Percentiles rank a stretch among this genome's conserved stretches.
Evolutionary conservation across 306 rosid genomes (phyloP).

Genomic region (Lupinus albus): DNA sequence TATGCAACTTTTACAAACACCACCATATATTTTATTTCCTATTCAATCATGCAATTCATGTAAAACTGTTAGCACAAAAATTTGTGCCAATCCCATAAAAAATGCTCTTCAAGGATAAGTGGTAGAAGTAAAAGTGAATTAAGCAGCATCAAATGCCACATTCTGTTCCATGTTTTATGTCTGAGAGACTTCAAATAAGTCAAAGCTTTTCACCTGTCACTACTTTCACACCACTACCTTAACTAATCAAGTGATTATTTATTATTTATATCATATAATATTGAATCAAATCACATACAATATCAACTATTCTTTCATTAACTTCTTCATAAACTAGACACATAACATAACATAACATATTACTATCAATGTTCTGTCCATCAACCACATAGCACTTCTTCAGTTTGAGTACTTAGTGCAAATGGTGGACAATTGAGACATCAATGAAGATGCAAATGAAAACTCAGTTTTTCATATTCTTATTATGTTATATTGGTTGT

Average conservation of each 20-base stretch:
- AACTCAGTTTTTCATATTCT: conserved; percentile 53
- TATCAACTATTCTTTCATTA: conserved; percentile 50
- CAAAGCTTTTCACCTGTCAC: conserved; percentile 65
- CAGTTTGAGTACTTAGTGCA: conserved; percentile 40
- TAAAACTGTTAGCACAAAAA: too few relatives aligned
- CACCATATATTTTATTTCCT: too few relatives aligned
- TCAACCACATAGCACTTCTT: conserved; percentile 30
- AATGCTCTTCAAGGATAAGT: too few relatives aligned
- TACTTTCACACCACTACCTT: conserved; percentile 46
- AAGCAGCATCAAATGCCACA: conserved; percentile 47
- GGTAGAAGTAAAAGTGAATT: conserved; percentile 38
- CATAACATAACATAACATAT: too few relatives aligned
- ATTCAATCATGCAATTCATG: too few relatives aligned
- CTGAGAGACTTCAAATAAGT: conserved; percentile 72
- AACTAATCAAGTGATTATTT: conserved; percentile 46
- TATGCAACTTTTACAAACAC: too few relatives aligned
- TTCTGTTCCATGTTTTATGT: conserved; percentile 90
- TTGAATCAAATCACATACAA: conserved; percentile 43
- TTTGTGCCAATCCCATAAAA: too few relatives aligned
- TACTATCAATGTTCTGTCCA: conserved; percentile 15
- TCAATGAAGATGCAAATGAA: conserved; percentile 48
- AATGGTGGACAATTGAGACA: conserved; percentile 57
- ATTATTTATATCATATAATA: conserved; percentile 50
- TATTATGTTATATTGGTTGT: conserved; percentile 54
- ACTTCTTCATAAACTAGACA: conserved; percentile 37